These are phyloP conservation scores for Juncus inflexus DNA, from an alignment of 176 grass and related monocot genomes.

Conservation along the genomic window DNA sequence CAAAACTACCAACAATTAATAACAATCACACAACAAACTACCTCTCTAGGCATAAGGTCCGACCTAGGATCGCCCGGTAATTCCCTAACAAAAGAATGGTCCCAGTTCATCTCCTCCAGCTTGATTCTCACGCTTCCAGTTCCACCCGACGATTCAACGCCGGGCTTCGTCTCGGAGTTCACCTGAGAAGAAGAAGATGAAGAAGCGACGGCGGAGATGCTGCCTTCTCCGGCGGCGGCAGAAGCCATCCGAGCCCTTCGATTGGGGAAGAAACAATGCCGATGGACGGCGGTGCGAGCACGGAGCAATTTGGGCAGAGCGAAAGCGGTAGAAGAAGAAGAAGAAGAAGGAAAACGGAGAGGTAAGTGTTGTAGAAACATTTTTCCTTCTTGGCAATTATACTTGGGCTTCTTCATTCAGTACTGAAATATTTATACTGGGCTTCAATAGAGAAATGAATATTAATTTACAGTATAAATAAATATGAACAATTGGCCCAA, in stretches of 20 bases:
- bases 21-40: background rate
- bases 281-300: background rate
- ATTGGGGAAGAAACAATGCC: background rate
- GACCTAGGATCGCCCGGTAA: slow-evolving; percentile 66
- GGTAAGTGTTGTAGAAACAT: slow-evolving; percentile 44
- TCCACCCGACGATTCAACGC: background rate
- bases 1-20: background rate
- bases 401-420: background rate
- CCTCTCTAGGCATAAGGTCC: slow-evolving; percentile 55
- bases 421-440: no score
- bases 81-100: slow-evolving; percentile 74
- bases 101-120: slow-evolving; percentile 81
- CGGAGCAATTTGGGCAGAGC: background rate
- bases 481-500: no score
- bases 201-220: slow-evolving; percentile 10
- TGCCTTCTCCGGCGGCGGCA: slow-evolving; percentile 20
- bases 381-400: slow-evolving; percentile 6
- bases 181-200: background rate
- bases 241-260: slow-evolving; percentile 31
- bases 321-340: background rate
- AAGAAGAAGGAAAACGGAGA: slow-evolving; percentile 27
- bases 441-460: no score
- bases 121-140: slow-evolving; percentile 12
- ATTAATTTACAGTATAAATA: no score
- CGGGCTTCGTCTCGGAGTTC: background rate